Evolutionary conservation across 2,329 filamentous ascomycete genomes (phyloP).

Genomic region (Passalora sequoiae): DNA sequence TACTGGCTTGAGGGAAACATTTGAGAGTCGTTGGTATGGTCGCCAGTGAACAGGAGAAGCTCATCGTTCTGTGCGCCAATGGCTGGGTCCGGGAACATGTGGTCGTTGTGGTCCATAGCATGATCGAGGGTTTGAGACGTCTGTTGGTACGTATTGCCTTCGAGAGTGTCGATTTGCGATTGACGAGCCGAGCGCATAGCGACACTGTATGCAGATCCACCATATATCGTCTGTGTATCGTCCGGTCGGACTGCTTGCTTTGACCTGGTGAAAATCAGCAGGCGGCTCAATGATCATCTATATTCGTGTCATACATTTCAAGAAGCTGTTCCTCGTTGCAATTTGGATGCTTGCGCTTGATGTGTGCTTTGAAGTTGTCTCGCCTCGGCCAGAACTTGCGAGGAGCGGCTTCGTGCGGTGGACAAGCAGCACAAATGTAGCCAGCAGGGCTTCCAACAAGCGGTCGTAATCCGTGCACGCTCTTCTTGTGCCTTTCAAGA

Average conservation of each 20-base stretch:
- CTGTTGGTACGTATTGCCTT: conserved; percentile 4
- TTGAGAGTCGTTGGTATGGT: background rate
- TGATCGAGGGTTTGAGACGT: background rate
- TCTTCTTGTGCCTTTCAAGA: conserved; percentile 69
- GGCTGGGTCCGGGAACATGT: conserved; percentile 8
- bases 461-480: conserved; percentile 54
- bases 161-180: conserved; percentile 8
- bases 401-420: conserved; percentile 46
- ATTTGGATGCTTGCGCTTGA: conserved; percentile 59
- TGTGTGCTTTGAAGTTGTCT: conserved; percentile 82
- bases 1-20: background rate
- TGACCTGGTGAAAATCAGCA: conserved; percentile 12
- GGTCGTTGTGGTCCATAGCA: background rate
- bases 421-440: conserved; percentile 56
- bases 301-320: conserved; percentile 17
- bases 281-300: background rate
- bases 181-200: conserved; percentile 9
- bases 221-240: conserved; percentile 11
- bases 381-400: conserved; percentile 70
- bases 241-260: conserved; percentile 16
- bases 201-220: conserved; percentile 1
- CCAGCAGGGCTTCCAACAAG: conserved; percentile 40
- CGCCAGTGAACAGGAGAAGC: conserved; percentile 1
- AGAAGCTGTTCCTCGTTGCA: conserved; percentile 16
- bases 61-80: conserved; percentile 8